These are phyloP conservation scores for Omphalotus guepiniiformis DNA, from an alignment of 768 basidiomycete genomes.

Conservation along the genomic window DNA sequence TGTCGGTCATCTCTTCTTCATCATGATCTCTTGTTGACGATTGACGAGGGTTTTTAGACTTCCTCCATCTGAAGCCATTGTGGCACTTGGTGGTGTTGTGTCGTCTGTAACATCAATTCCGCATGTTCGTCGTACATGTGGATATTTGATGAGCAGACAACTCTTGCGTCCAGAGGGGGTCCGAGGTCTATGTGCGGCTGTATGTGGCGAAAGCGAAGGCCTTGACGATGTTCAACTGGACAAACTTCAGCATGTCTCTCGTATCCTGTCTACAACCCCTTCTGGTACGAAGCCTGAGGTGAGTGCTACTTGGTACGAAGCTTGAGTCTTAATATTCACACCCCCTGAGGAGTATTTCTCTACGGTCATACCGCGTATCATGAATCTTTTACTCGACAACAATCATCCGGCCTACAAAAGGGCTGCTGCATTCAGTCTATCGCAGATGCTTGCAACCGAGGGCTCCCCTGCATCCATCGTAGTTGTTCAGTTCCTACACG, in stretches of 20 bases:
- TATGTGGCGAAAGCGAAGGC: conserved; percentile 60
- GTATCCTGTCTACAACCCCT: conserved; percentile 62
- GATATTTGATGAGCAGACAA: conserved; percentile 64
- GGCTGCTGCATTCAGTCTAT: conserved; percentile 65
- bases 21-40: conserved; percentile 13
- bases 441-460: conserved; percentile 52
- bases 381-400: conserved; percentile 43
- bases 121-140: conserved; percentile 57
- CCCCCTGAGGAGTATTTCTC: conserved; percentile 55
- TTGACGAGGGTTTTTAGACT: conserved; percentile 37
- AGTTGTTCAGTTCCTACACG: conserved; percentile 48
- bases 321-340: not conserved
- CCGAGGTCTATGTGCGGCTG: conserved; percentile 59
- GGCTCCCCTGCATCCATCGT: conserved; percentile 27
- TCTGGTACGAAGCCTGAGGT: conserved; percentile 52
- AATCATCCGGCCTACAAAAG: conserved; percentile 45
- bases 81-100: conserved; percentile 58
- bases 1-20: conserved; percentile 42
- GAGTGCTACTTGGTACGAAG: conserved; percentile 16
- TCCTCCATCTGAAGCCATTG: conserved; percentile 61
- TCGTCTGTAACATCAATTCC: conserved; percentile 38
- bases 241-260: conserved; percentile 70
- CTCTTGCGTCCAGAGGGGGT: conserved; percentile 69
- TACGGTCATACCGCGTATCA: conserved; percentile 49
- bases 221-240: conserved; percentile 54